phyloP scores from a whole-genome alignment of 2,329 filamentous ascomycete species.

The Ilyonectria mors-panacis region DNA sequence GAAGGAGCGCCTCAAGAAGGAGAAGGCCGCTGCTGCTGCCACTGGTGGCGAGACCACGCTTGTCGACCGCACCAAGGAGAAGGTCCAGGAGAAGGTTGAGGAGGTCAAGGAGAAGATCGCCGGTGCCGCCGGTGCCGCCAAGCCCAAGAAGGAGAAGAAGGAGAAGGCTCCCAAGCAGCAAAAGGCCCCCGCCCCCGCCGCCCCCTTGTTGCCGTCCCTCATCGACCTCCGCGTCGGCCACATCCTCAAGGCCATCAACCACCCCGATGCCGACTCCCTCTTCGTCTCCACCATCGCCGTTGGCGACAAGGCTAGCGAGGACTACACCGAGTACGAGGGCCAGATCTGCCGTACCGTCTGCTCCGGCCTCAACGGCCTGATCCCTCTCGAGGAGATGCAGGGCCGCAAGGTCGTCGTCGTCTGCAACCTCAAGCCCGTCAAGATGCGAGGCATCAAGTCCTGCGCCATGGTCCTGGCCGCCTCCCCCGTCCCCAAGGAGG shows the following conservation, averaged over 20 bases:
- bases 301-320: conserved; percentile 89
- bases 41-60: conserved; percentile 66
- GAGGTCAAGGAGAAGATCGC: conserved; percentile 60
- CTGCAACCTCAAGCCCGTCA: conserved; percentile 98
- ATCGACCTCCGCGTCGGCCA: conserved; percentile 98
- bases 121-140: conserved; percentile 49
- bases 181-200: conserved; percentile 77
- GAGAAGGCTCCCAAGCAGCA: conserved; percentile 85
- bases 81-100: conserved; percentile 69
- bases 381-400: conserved; percentile 97
- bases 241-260: conserved; percentile 94
- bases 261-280: conserved; percentile 96
- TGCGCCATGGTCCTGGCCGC: conserved; percentile 95
- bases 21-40: conserved; percentile 81
- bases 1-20: conserved; percentile 97
- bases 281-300: conserved; percentile 97
- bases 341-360: conserved; percentile 95
- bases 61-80: conserved; percentile 73
- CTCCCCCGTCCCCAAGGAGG: conserved; percentile 85
- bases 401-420: conserved; percentile 94
- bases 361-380: conserved; percentile 93
- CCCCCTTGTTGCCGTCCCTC: conserved; percentile 84
- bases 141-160: conserved; percentile 89
- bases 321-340: conserved; percentile 92
- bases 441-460: conserved; percentile 90